Base-by-base conservation (phyloP, 2,329 filamentous ascomycete genomes). In the Alternaria angustiovoidea region DNA sequence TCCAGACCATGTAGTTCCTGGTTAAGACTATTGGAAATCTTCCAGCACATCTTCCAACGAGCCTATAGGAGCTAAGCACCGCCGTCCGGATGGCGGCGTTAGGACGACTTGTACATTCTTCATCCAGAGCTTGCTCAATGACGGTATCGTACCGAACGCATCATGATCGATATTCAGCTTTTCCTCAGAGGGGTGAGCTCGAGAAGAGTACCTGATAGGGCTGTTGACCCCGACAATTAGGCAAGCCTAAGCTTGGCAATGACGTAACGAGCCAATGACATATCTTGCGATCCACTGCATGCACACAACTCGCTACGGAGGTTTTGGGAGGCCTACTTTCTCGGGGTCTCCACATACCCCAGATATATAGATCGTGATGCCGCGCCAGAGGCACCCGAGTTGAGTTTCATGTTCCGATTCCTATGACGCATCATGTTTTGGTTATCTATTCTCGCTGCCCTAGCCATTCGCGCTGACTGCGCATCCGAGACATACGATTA, bases 401-500 rank as follows among this genome's bases (percentile, higher is more conserved):
- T 14, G 7, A 16, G 14, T 16, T 14, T 14, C 7, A 18, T 12
- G 9, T 9, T 22, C 7, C 20, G 20, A 36, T 11, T 16, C 8
- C 30, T 34, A 36, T 36, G 30, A 36, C 18, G 7, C 24, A 54
- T 28, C 22, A 62, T 62, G 60, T 34, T 48, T n/a, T 46, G 52
- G 36, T 38, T 36, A 6, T 7, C 44, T 26, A 14, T 54, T 14
- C 36, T 56, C 9, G 22, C 55, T 28, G 11, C 22, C 38, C 22
- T 62, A 18, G 22, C 34, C 16, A 16, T 56, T 8, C 9, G 36
- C 24, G 61, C 62, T 42, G 30, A 62, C 48, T 66, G 62, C 43
- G 51, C 61, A n/a, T 28, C 63, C 2, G 12, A 59, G 9, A 49
- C 61, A 14, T 78, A 69, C 57, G 70, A 78, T 57, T 77, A 76